Evolutionary conservation across 225 moss, liverwort and hornwort genomes (phyloP), one percentile per base, ranked within the genome.

Genomic region (Pleurozium schreberi): DNA sequence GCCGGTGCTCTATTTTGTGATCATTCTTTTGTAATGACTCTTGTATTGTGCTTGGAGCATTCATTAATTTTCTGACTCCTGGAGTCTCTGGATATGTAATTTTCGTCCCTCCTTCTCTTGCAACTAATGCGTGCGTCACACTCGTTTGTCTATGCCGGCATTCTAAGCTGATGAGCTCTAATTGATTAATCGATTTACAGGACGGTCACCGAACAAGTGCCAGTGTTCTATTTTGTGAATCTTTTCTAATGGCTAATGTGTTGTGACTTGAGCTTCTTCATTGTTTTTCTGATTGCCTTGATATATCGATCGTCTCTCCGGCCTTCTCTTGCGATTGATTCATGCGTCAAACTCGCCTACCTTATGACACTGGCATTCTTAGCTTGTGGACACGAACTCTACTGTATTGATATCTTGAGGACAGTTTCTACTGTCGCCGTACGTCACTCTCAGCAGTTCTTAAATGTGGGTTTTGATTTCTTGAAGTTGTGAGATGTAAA

Each of bases 1-100:
- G 92, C 66, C 89, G 83, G 70, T 93, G 93, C 88, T 57, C 84
- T 65, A 92, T 93, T 60, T 90, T 83, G 83, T 83, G 83, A 66
- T 52, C 52, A 83, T 83, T 83, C 38, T 65, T 83, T 83, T 63
- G 65, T 25, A 63, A 38, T 65, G 50, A 50, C 65, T 83, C 83
- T 50, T 64, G 50, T 18, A 49, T 34, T 65, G 25, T 81, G 33
- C 33, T 45, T 31, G 33, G 62, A 81, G 81, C 62, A 43, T 62
- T 81, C 33, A 61, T 81, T 81, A 30, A 81, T 45, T 81, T 62
- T 45, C 12, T 19, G 59, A 59, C 80, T 40, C 40, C 18, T 42
- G 80, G 59, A 80, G 42, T 80, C 80, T 80, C 40, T 59, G 80
- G 5, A 80, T 19, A 5, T 19, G n/a, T n/a, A n/a, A 57, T 57